Evolutionary conservation across 75 land plant species (phyloP).

Genomic region (Pinus albicaulis): DNA sequence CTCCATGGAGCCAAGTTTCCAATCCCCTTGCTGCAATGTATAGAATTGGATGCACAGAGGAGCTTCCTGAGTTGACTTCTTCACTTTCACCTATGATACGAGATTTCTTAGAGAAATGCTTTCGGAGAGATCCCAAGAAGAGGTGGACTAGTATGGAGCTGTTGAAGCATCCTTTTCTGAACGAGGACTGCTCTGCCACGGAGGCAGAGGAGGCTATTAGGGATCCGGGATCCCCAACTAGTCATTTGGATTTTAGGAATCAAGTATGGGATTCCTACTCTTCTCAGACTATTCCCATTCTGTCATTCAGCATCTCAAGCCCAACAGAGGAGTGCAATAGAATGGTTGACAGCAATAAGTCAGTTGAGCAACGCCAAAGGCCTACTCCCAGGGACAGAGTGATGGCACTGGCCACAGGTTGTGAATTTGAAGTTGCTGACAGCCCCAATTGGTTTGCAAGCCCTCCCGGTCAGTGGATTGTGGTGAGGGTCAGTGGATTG

Average conservation of each 20-base stretch:
- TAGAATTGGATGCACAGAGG: conserved; percentile 37
- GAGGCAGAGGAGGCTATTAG: not conserved
- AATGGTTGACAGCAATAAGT: no score
- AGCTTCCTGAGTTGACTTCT: conserved; percentile 27
- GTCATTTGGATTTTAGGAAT: not conserved
- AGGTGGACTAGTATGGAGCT: conserved; percentile 32
- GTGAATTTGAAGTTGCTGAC: not conserved
- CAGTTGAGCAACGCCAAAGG: no score
- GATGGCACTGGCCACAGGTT: not conserved
- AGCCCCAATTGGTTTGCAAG: not conserved
- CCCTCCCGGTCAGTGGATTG: not conserved
- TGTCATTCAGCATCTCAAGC: not conserved
- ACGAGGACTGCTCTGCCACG: not conserved
- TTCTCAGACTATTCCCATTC: no score
- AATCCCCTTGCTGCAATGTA: conserved; percentile 28
- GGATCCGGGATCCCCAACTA: not conserved
- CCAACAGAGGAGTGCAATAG: no score
- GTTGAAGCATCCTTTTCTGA: conserved; percentile 36
- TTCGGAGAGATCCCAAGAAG: conserved; percentile 24
- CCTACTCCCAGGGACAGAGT: not conserved
- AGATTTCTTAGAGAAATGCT: conserved; percentile 39
- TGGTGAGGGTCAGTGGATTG: not conserved
- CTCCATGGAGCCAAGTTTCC: conserved; percentile 28
- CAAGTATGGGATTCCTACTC: not conserved
- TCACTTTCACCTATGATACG: conserved; percentile 18